phyloP scores from a whole-genome alignment of 2,329 filamentous ascomycete genomes.

The Pestalotiopsis sp. region DNA sequence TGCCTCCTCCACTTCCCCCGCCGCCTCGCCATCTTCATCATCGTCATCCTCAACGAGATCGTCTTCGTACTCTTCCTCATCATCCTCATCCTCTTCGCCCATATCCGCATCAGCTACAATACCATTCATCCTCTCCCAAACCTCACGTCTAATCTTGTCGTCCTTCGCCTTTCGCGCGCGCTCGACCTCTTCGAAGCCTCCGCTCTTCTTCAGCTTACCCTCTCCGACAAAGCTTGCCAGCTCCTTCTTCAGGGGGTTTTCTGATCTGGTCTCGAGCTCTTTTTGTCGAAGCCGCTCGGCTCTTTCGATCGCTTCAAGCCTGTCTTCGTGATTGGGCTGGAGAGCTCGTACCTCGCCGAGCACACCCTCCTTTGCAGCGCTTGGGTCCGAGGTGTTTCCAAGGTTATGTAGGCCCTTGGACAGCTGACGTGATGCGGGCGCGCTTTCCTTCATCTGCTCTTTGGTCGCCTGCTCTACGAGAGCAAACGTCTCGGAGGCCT shows the following conservation, averaged over 20 bases:
- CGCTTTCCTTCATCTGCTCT: slow-evolving; percentile 84
- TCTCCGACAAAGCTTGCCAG: slow-evolving; percentile 84
- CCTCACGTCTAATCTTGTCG: slow-evolving; percentile 81
- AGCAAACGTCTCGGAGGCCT: slow-evolving; percentile 89
- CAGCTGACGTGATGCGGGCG: slow-evolving; percentile 53
- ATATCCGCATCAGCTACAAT: slow-evolving; percentile 45
- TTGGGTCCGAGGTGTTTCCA: slow-evolving; percentile 65
- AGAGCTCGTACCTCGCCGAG: slow-evolving; percentile 91
- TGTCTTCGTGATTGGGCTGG: slow-evolving; percentile 90
- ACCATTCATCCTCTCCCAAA: slow-evolving; percentile 69
- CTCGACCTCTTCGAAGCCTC: slow-evolving; percentile 93
- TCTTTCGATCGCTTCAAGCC: slow-evolving; percentile 94
- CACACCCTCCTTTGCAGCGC: slow-evolving; percentile 85
- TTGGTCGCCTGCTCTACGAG: slow-evolving; percentile 98
- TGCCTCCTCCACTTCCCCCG: slow-evolving; percentile 70
- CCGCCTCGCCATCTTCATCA: slow-evolving; percentile 76
- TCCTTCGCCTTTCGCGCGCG: slow-evolving; percentile 82
- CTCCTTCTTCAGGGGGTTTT: slow-evolving; percentile 81
- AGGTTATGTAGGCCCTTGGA: slow-evolving; percentile 59
- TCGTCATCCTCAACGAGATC: slow-evolving; percentile 37
- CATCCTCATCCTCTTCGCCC: slow-evolving; percentile 36
- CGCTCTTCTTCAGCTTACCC: slow-evolving; percentile 92
- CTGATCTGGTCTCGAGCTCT: slow-evolving; percentile 77
- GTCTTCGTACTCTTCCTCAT: slow-evolving; percentile 25
- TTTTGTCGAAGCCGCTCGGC: slow-evolving; percentile 90